A percentile compares a stretch with the other conserved stretches of the same genome.
phyloP scores from a whole-genome alignment of 345 rosid species.

The Camelina sativa region DNA sequence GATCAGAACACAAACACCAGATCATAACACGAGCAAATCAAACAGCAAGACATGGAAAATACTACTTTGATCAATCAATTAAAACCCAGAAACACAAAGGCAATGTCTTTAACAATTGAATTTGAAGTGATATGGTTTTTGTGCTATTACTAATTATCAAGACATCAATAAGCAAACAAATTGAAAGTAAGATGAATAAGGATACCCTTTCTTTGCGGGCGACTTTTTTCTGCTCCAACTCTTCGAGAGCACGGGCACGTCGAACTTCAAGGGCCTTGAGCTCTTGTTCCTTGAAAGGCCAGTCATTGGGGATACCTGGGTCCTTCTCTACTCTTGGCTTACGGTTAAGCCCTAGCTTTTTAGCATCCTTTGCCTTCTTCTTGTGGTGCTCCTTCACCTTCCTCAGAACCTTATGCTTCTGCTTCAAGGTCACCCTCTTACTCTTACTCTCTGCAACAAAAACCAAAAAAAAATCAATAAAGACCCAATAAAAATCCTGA shows the following conservation, averaged over 20 bases:
- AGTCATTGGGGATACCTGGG: slow-evolving; percentile 95
- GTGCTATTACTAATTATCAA: neutral
- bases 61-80: neutral
- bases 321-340: slow-evolving; percentile 85
- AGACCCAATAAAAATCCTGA: neutral
- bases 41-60: neutral
- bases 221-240: slow-evolving; percentile 81
- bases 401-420: slow-evolving; percentile 83
- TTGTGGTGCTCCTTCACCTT: slow-evolving; percentile 95
- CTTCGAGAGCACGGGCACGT: slow-evolving; percentile 86
- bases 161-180: neutral
- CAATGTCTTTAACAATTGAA: neutral
- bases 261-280: slow-evolving; percentile 90
- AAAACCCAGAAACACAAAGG: neutral
- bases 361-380: slow-evolving; percentile 96
- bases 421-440: slow-evolving; percentile 78
- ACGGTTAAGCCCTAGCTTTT: slow-evolving; percentile 63
- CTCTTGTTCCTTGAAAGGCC: slow-evolving; percentile 98
- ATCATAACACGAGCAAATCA: neutral
- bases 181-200: neutral
- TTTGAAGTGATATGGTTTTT: too few species aligned
- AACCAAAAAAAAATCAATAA: slow-evolving; percentile 12
- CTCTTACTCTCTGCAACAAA: slow-evolving; percentile 80
- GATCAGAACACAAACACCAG: slow-evolving; percentile 16
- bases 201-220: slow-evolving; percentile 92